Conservation (phyloP, 306 rosid genomes). For the Begonia loranthoides region DNA sequence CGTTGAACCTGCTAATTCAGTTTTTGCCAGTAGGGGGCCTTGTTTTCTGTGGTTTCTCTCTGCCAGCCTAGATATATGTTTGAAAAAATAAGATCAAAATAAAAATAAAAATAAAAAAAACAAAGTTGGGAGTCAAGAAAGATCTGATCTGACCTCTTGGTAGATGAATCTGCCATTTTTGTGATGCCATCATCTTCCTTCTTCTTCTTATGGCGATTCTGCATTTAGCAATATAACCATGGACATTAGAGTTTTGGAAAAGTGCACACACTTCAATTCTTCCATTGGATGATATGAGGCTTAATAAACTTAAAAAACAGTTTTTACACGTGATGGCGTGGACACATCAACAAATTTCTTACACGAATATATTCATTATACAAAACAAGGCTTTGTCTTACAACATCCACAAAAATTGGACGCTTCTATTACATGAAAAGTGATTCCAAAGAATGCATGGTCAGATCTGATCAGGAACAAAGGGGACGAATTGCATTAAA, state of each 20-base stretch:
- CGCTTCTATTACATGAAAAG: too few relatives aligned
- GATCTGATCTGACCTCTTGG: slow-evolving; percentile 25
- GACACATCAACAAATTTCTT: neutral
- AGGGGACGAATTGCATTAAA: neutral
- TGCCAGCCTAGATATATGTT: slow-evolving; percentile 16
- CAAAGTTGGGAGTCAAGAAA: slow-evolving; percentile 4
- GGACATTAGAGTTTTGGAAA: too few relatives aligned
- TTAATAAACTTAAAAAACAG: too few relatives aligned
- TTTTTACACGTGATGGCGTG: too few relatives aligned
- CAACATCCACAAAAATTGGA: too few relatives aligned
- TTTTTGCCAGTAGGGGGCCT: slow-evolving; percentile 17
- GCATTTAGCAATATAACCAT: slow-evolving; percentile 11
- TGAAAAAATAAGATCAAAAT: slow-evolving; percentile 10
- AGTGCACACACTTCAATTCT: too few relatives aligned
- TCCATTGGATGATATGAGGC: too few relatives aligned
- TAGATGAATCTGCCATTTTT: slow-evolving; percentile 27
- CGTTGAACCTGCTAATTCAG: slow-evolving; percentile 11
- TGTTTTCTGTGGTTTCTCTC: slow-evolving; percentile 22
- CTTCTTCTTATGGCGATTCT: slow-evolving; percentile 69
- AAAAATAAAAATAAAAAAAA: neutral
- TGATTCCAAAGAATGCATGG: too few relatives aligned
- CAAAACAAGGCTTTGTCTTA: neutral
- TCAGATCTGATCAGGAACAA: neutral
- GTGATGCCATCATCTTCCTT: slow-evolving; percentile 21
- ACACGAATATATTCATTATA: neutral